Evolutionary conservation across 2,329 filamentous ascomycete genomes (phyloP), one percentile per base, ranked within the genome.

Genomic region (Penicillium rolfsii): DNA sequence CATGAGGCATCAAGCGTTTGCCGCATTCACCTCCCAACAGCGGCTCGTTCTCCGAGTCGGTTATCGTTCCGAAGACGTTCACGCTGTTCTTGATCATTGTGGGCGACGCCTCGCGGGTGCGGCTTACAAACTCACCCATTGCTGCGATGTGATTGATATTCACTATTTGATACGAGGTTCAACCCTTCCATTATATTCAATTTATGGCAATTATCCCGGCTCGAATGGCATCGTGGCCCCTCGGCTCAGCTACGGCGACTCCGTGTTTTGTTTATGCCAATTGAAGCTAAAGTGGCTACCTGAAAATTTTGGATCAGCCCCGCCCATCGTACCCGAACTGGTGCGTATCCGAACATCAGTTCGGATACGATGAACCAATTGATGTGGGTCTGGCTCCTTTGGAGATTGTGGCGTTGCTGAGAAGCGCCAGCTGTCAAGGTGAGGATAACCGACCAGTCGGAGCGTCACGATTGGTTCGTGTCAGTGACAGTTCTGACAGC

Each of bases 11-110:
- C 12, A 58, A 33, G 8, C 56, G 56, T 30, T 58, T 58, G 0
- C 56, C 56, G 9, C 56, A 58, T 45, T 53, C 48, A 9, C 56
- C 56, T 8, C 56, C 56, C 1, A 45, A 28, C 7, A 53, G 48
- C 35, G 56, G 36, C 9, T 57, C 12, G 9, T 48, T 56, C 5
- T 52, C 56, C 26, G 56, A 52, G 48, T 52, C 56, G 6, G 48
- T 52, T 14, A 58, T 52, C 16, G 56, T 58, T 30, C 56, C 56
- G n/a, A 52, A 58, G 48, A 58, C 56, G 22, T 58, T 58, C 48
- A 58, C 50, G 9, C 43, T 54, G 30, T 55, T 55, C 38, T 57
- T 50, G 40, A 35, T 50, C 43, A 57, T 57, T 24, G 45, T 50
- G 22, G 33, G 19, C 28, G 55, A 57, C 24, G 45, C 43, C 33